Evolutionary conservation across 176 grass and related monocot genomes (phyloP), one percentile per base, ranked within the genome.

Genomic region (Echinochloa phyllopogon): DNA sequence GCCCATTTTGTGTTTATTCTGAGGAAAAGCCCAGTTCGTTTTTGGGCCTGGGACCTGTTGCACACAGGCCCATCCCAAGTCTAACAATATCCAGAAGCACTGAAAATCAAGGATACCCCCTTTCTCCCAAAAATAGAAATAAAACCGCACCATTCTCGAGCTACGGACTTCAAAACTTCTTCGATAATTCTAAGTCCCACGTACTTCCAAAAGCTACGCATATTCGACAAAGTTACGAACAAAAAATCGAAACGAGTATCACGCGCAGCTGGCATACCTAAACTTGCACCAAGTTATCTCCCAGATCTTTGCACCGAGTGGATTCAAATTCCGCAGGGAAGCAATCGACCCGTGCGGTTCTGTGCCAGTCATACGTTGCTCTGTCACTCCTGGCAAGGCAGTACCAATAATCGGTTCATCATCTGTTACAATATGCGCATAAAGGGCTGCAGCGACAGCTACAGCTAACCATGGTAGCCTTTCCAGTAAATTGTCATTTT

Each of bases 401-500:
- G 73, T 62, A 72, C 73, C 36, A 63, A 64, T 8, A 52, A 49
- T 40, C 18, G 25, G 43, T 25, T 83, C 18, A 60, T 43, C 33
- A 7, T 83, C 71, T 83, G 70, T 64, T 21, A 50, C 18, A 36
- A 9, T n/a, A 47, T 71, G 73, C 44, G 62, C 20, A 61, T 16
- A 78, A 20, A 48, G 50, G 27, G 55, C 56, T 55, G 17, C 23
- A 64, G 25, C 42, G 64, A 39, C 47, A 7, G 51, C 42, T 61
- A 51, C 20, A 74, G 44, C 25, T 49, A 51, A 17, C 62, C 44
- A 67, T 79, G 84, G 44, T 51, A n/a, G 44, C 55, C 52, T 51
- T 77, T 52, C 47, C 65, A 33, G 29, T 40, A 15, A 36, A 43
- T 83, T 83, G 80, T 36, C 55, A 51, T 71, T 83, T 83, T 83